Percentiles rank a stretch among this genome's conserved stretches.
phyloP scores from a whole-genome alignment of 2,329 filamentous ascomycete genomes.

The Botryotinia narcissicola region DNA sequence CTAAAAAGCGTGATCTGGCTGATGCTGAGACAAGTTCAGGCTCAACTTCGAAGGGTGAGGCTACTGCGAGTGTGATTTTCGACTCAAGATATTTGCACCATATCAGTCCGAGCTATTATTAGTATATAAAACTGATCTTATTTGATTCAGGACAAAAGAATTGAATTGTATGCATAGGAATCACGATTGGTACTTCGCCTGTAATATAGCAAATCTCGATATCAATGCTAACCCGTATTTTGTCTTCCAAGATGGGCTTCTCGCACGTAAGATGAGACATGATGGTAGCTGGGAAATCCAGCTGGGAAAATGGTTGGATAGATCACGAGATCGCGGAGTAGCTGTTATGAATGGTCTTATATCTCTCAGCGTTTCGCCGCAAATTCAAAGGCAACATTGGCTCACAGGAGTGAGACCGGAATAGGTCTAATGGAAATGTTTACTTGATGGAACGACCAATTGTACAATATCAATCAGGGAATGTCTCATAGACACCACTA shows the following conservation, averaged over 20 bases:
- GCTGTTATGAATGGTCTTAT: neutral
- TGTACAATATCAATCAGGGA: neutral
- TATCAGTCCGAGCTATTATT: neutral
- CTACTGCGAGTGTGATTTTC: neutral
- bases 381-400: neutral
- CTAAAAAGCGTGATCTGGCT: slow-evolving; percentile 6
- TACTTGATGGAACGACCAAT: neutral
- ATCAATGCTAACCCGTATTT: neutral
- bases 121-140: neutral
- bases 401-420: neutral
- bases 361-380: neutral
- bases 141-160: neutral
- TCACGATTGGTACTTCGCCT: neutral
- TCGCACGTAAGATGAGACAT: neutral
- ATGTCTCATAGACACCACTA: neutral
- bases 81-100: neutral
- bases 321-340: neutral
- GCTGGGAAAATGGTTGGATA: neutral
- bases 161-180: neutral
- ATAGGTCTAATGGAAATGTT: neutral
- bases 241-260: neutral
- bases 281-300: neutral
- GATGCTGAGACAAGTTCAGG: neutral
- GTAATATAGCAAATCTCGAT: neutral
- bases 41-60: neutral